phyloP scores from a whole-genome alignment of 2,329 filamentous ascomycete species.

The Aspergillus unguis region DNA sequence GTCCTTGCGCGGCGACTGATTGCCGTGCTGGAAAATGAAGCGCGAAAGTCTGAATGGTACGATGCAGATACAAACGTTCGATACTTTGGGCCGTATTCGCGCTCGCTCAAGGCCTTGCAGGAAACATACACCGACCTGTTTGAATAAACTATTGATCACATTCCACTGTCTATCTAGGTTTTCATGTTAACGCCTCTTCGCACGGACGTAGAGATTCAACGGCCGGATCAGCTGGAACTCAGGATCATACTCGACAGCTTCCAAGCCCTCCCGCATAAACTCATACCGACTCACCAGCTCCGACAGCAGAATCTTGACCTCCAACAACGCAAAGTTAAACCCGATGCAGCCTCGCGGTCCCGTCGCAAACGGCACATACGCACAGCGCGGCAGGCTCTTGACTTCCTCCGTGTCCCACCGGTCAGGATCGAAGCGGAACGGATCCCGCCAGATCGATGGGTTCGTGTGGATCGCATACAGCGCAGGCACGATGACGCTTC shows the following conservation, averaged over 20 bases:
- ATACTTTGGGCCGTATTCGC: slow-evolving; percentile 21
- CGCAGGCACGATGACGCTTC: slow-evolving; percentile 54
- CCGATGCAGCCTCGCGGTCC: slow-evolving; percentile 60
- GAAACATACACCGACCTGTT: slow-evolving; percentile 2
- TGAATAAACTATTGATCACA: not conserved
- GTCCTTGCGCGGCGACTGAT: slow-evolving; percentile 12
- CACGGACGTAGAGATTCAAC: slow-evolving; percentile 23
- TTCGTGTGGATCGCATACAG: slow-evolving; percentile 51
- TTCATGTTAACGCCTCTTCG: slow-evolving; percentile 10
- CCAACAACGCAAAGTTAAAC: slow-evolving; percentile 61
- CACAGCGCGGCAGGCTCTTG: slow-evolving; percentile 49
- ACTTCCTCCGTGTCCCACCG: slow-evolving; percentile 56
- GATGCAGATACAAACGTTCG: slow-evolving; percentile 21
- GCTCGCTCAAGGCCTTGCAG: slow-evolving; percentile 16
- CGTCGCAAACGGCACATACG: slow-evolving; percentile 58
- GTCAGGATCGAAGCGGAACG: slow-evolving; percentile 56
- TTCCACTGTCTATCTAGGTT: not conserved
- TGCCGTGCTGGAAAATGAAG: slow-evolving; percentile 17
- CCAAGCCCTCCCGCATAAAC: slow-evolving; percentile 48
- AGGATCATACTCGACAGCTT: slow-evolving; percentile 39
- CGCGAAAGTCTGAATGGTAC: slow-evolving; percentile 17
- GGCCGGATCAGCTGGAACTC: slow-evolving; percentile 29
- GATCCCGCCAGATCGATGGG: slow-evolving; percentile 56
- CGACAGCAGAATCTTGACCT: slow-evolving; percentile 55
- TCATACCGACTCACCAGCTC: slow-evolving; percentile 60